A percentile compares a stretch with the other conserved stretches of the same genome.
phyloP scores from a whole-genome alignment of 129 eudicot species.

The Smallanthus sonchifolius region DNA sequence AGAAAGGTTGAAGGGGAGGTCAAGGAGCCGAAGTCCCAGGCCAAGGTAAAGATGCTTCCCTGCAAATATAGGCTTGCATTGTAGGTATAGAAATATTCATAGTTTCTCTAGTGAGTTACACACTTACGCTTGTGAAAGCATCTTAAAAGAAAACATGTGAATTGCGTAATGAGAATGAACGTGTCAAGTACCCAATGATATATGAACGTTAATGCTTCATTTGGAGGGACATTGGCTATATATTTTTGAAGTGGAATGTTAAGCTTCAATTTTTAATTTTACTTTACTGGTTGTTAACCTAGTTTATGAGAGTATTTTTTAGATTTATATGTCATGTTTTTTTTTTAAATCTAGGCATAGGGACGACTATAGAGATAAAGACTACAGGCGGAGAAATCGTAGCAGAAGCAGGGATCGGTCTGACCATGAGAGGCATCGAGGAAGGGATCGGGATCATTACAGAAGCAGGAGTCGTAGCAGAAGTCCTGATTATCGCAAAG shows the following conservation, averaged over 20 bases:
- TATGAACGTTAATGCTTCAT: not conserved
- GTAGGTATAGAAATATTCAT: not conserved
- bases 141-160: not conserved
- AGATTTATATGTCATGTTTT: not conserved
- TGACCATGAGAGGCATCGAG: conserved; percentile 54
- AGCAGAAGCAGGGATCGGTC: conserved; percentile 83
- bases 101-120: not conserved
- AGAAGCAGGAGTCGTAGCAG: conserved; percentile 71
- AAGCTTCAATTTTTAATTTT: not conserved
- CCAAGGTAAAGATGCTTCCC: conserved; percentile 50
- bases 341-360: conserved; percentile 43
- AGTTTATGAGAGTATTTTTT: not conserved
- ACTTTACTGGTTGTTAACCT: not conserved
- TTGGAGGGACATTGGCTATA: not conserved
- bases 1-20: conserved; percentile 47
- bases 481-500: conserved; percentile 77
- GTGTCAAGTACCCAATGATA: not conserved
- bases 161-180: not conserved
- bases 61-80: not conserved
- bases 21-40: conserved; percentile 92
- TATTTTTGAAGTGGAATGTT: not conserved
- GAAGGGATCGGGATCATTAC: conserved; percentile 58
- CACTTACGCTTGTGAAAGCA: not conserved
- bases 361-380: conserved; percentile 59
- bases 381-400: conserved; percentile 68